phyloP scores from a whole-genome alignment of 2,329 filamentous ascomycete genomes.

The Exophiala sideris region DNA sequence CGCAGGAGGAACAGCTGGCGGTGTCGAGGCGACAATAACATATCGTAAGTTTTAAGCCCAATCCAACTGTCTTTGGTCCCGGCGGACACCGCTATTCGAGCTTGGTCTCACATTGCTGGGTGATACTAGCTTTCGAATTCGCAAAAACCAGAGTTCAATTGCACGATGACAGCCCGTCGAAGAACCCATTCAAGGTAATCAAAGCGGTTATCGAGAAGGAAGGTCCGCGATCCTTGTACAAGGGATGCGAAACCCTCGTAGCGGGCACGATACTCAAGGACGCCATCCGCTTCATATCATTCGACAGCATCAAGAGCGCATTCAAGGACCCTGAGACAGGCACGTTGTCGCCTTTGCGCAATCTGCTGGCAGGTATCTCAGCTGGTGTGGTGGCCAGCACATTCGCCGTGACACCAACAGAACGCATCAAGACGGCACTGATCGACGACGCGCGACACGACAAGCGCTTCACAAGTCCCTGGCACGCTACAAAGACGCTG shows the following conservation, averaged over 20 bases:
- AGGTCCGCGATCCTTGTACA: conserved; percentile 59
- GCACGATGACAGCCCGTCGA: conserved; percentile 41
- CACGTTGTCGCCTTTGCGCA: conserved; percentile 53
- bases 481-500: conserved; percentile 51
- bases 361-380: conserved; percentile 62
- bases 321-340: conserved; percentile 56
- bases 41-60: conserved; percentile 20
- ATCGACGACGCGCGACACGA: conserved; percentile 57
- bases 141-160: conserved; percentile 64
- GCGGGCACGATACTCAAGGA: conserved; percentile 63
- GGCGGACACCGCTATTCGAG: not conserved
- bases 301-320: conserved; percentile 57
- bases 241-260: conserved; percentile 60
- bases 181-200: conserved; percentile 59
- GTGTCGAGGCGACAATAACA: conserved; percentile 52
- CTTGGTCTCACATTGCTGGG: not conserved
- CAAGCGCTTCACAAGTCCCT: conserved; percentile 48
- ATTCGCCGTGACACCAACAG: conserved; percentile 65
- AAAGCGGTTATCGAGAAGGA: conserved; percentile 53
- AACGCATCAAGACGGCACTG: conserved; percentile 65
- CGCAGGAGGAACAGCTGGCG: conserved; percentile 52
- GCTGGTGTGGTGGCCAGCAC: conserved; percentile 61
- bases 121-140: conserved; percentile 58
- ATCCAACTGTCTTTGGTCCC: not conserved
- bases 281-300: conserved; percentile 63